phyloP scores from a whole-genome alignment of 345 rosid species.

The Linum trigynum region DNA sequence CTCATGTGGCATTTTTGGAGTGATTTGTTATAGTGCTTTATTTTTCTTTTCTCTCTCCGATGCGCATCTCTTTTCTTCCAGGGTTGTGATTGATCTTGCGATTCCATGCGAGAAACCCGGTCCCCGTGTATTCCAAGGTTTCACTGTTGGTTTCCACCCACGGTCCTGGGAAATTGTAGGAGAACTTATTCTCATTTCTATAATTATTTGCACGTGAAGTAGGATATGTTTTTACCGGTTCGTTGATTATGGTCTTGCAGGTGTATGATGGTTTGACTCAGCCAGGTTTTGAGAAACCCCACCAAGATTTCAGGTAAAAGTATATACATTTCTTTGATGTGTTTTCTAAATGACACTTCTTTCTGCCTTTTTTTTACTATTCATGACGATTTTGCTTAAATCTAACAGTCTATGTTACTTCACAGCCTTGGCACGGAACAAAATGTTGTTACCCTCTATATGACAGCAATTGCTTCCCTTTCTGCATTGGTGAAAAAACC shows the following conservation, averaged over 20 bases:
- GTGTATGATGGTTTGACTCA: conserved; percentile 89
- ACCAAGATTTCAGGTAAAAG: conserved; percentile 51
- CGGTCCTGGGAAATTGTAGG: conserved; percentile 93
- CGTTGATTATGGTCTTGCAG: conserved; percentile 28
- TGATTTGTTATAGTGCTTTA: neutral
- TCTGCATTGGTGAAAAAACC: conserved; percentile 64
- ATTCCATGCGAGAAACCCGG: conserved; percentile 81
- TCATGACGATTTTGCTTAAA: neutral
- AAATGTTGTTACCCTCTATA: conserved; percentile 59
- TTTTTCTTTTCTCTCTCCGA: conserved; percentile 8
- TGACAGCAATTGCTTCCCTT: conserved; percentile 77
- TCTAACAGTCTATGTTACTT: conserved; percentile 6
- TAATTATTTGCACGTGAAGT: neutral
- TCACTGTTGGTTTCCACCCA: conserved; percentile 93
- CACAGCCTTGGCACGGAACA: conserved; percentile 81
- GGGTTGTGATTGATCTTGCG: conserved; percentile 71
- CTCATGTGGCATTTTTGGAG: conserved; percentile 6
- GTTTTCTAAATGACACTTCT: neutral
- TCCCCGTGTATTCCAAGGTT: conserved; percentile 67
- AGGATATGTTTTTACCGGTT: neutral
- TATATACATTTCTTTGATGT: neutral
- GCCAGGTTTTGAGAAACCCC: conserved; percentile 57
- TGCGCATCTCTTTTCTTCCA: conserved; percentile 19
- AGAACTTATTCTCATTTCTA: conserved; percentile 5
- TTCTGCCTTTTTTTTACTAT: neutral